A percentile compares a stretch with the other conserved stretches of the same genome.
Evolutionary conservation across 139 green algal genomes (phyloP).

Genomic region (Tetradesmus lagerheimii): DNA sequence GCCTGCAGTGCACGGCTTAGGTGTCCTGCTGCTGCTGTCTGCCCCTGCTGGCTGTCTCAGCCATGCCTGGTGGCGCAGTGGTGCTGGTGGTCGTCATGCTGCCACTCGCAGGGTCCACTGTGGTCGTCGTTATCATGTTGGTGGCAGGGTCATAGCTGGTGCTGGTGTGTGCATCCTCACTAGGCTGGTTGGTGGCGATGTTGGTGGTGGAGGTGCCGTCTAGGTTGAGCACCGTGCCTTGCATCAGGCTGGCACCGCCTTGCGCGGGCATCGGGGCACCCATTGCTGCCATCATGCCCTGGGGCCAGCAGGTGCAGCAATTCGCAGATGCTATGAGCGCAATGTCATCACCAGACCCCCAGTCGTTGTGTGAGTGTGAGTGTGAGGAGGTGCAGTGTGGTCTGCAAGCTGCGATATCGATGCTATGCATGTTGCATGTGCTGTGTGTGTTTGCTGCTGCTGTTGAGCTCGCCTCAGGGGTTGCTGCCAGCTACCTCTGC

Average conservation of each 20-base stretch:
- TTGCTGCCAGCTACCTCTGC: too few species aligned
- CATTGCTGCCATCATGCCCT: slow-evolving; percentile 43
- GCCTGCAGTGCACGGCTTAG: not conserved
- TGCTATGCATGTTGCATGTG: too few species aligned
- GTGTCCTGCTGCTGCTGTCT: not conserved
- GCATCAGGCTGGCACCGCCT: not conserved
- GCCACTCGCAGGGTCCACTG: slow-evolving; percentile 28
- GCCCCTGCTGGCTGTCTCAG: not conserved
- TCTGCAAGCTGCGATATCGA: too few species aligned
- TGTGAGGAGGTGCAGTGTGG: too few species aligned
- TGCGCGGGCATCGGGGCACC: not conserved
- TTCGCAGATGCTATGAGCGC: not conserved
- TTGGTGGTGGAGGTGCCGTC: slow-evolving; percentile 16
- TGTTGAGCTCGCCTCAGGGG: too few species aligned
- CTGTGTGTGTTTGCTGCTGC: too few species aligned
- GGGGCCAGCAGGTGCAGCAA: not conserved
- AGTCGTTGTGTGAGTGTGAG: too few species aligned
- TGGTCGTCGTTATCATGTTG: slow-evolving; percentile 29
- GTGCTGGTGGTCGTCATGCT: not conserved
- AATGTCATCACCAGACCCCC: too few species aligned
- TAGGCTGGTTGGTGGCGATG: not conserved
- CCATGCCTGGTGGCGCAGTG: not conserved
- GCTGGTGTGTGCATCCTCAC: not conserved
- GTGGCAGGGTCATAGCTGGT: slow-evolving; percentile 6
- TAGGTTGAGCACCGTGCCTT: not conserved